phyloP scores from a whole-genome alignment of 2,329 filamentous ascomycete genomes.

The Geosmithia putterillii region DNA sequence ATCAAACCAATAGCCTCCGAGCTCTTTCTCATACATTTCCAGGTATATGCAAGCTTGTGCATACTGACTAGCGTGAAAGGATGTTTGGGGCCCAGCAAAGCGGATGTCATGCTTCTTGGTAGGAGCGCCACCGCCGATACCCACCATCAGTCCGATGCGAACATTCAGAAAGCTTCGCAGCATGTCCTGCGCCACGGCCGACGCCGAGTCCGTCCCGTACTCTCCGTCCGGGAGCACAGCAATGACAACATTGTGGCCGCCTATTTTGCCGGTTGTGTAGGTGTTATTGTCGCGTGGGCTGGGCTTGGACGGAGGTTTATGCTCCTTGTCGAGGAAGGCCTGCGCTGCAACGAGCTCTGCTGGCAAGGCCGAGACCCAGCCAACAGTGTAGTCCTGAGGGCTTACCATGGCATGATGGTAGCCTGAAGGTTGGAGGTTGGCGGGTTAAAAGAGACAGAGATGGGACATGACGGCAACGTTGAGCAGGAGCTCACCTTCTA shows the following conservation, averaged over 20 bases:
- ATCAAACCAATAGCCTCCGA: too few relatives aligned
- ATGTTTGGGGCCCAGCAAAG: too few relatives aligned
- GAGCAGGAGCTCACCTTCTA: too few relatives aligned
- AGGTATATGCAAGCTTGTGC: too few relatives aligned
- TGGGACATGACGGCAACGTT: too few relatives aligned
- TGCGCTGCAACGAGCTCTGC: constrained; percentile 6
- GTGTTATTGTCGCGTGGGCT: constrained; percentile 4
- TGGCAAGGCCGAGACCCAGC: constrained; percentile 8
- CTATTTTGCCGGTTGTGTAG: constrained; percentile 6
- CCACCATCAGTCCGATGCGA: constrained; percentile 9
- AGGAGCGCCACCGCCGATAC: constrained; percentile 14
- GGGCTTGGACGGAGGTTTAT: neutral
- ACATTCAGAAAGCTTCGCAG: constrained; percentile 5
- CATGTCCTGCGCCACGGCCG: constrained; percentile 5
- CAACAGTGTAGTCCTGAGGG: constrained; percentile 7
- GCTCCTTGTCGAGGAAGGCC: constrained; percentile 8
- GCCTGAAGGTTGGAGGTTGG: too few relatives aligned
- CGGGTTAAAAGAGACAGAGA: too few relatives aligned
- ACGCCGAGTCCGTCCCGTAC: constrained; percentile 6
- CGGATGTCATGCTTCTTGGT: constrained; percentile 6
- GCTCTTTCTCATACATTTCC: too few relatives aligned
- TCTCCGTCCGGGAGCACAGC: constrained; percentile 5
- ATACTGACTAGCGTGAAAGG: too few relatives aligned
- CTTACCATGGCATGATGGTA: neutral
- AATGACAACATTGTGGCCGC: constrained; percentile 7